phyloP scores from a whole-genome alignment of 352 stramenopile species.

The Plasmopara muralis region DNA sequence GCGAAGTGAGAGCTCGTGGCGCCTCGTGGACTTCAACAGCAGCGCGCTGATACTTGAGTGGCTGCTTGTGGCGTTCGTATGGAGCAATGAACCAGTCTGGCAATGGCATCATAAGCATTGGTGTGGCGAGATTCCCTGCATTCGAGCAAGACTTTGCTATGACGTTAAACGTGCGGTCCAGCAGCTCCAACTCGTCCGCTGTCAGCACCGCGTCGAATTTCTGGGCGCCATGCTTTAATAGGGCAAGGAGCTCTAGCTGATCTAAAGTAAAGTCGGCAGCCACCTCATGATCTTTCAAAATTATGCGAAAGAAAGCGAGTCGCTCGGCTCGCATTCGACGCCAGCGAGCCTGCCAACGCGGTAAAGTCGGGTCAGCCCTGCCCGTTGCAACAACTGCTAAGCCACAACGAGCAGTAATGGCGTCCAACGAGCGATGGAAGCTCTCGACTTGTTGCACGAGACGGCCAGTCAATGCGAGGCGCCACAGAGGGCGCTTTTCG shows the following conservation, averaged over 20 bases:
- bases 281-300: conserved; percentile 15
- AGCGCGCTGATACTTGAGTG: conserved; percentile 24
- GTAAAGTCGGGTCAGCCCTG: conserved; percentile 9
- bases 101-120: neutral
- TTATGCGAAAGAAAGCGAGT: conserved; percentile 23
- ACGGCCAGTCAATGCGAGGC: conserved; percentile 27
- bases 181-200: conserved; percentile 16
- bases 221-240: conserved; percentile 19
- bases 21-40: conserved; percentile 19
- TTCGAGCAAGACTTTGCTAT: neutral
- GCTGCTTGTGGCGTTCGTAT: conserved; percentile 7
- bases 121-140: neutral
- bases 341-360: conserved; percentile 29
- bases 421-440: conserved; percentile 26
- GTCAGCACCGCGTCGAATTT: conserved; percentile 27
- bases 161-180: conserved; percentile 13
- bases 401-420: conserved; percentile 24
- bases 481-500: conserved; percentile 24
- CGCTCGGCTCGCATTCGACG: conserved; percentile 27
- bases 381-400: conserved; percentile 13
- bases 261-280: conserved; percentile 15
- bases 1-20: conserved; percentile 5
- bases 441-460: conserved; percentile 30
- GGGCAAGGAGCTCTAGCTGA: conserved; percentile 23
- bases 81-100: too few relatives aligned